Evolutionary conservation across 139 green algal genomes (phyloP), one percentile per base, ranked within the genome.

Genomic region (Ettlia oleoabundans): DNA sequence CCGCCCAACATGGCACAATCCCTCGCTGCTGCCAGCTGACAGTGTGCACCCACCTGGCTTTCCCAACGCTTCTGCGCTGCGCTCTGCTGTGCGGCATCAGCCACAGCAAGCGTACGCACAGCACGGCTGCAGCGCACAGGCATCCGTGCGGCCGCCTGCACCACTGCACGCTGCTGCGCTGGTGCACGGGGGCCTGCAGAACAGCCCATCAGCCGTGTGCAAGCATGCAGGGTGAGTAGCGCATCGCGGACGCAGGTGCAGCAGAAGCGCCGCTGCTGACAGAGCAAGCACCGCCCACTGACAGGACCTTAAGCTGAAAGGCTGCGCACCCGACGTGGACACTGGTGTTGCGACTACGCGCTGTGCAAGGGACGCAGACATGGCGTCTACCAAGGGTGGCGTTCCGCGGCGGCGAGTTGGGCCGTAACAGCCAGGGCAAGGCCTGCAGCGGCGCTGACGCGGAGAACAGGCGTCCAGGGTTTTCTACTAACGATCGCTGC

Each of bases 1-100:
- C n/a, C n/a, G n/a, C n/a, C n/a, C 66, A 53, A 37, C 4, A n/a
- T 67, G 61, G 61, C 61, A 35, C n/a, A 32, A 10, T 7, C 41
- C 24, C 42, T 5, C n/a, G n/a, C n/a, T n/a, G n/a, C n/a, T n/a
- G n/a, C n/a, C n/a, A n/a, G n/a, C n/a, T n/a, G n/a, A n/a, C n/a
- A n/a, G n/a, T n/a, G n/a, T n/a, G 32, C 32, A 15, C 76, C 7
- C 61, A 76, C 78, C 78, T 83, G 78, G 66, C 78, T 83, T 35
- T 83, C 66, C 78, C 78, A 83, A 24, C 78, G 78, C 78, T 77
- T 70, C 75, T 81, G 75, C n/a, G 75, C 75, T 13, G 73, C 71
- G 71, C 71, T 78, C 71, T 78, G 71, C 32, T 42, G 47, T 33
- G 71, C 35, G 1, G 73, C 73, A 10, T 80, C 53, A 3, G 73